phyloP scores from a whole-genome alignment of 768 basidiomycete genomes.

The Wakefieldia striispora region DNA sequence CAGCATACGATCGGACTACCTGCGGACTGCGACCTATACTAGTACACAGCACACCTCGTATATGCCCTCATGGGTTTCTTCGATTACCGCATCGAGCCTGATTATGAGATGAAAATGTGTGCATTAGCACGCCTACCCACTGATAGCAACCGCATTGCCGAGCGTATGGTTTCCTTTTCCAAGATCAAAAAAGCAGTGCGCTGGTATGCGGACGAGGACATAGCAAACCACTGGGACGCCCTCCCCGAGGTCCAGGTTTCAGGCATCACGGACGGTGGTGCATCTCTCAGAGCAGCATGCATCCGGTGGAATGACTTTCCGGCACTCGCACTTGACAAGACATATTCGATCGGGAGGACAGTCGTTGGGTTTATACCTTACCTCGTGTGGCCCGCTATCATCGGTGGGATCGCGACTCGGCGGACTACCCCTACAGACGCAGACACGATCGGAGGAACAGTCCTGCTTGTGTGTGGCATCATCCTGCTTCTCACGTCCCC shows the following conservation, averaged over 20 bases:
- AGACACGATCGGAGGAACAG: too few relatives aligned
- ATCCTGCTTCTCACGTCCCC: conserved; percentile 5
- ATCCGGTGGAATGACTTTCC: conserved; percentile 25
- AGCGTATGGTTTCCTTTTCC: conserved; percentile 20
- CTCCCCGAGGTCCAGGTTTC: conserved; percentile 16
- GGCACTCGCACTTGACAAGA: neutral
- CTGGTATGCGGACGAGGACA: conserved; percentile 21
- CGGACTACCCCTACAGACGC: neutral
- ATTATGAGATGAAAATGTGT: conserved; percentile 7
- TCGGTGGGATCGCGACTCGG: neutral
- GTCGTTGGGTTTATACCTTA: conserved; percentile 4
- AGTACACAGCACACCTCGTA: conserved; percentile 18
- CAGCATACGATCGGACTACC: too few relatives aligned
- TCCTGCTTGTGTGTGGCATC: neutral
- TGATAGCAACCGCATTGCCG: conserved; percentile 19
- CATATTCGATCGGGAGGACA: too few relatives aligned
- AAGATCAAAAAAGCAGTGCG: neutral
- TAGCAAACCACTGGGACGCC: conserved; percentile 19
- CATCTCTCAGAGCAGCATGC: conserved; percentile 10
- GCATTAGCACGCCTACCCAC: conserved; percentile 20
- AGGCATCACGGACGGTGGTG: conserved; percentile 14
- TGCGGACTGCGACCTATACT: too few relatives aligned
- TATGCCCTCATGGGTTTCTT: conserved; percentile 25
- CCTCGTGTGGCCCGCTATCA: conserved; percentile 6
- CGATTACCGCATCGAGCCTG: conserved; percentile 18